These are phyloP conservation scores for Colletotrichum agaves DNA, from an alignment of 2,329 filamentous ascomycete species.

Conservation along the genomic window DNA sequence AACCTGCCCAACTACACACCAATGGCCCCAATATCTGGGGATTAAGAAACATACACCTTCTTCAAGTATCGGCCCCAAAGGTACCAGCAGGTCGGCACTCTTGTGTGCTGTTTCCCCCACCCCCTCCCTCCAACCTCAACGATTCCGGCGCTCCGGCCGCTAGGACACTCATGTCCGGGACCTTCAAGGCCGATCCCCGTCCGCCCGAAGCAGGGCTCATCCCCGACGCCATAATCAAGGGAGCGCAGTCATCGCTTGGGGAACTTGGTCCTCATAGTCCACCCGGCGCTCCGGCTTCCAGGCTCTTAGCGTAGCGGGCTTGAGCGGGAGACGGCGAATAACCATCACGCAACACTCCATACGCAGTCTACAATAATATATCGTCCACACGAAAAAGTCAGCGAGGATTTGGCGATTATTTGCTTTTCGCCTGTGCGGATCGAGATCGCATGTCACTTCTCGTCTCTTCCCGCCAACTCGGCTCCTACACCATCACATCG, in stretches of 20 bases:
- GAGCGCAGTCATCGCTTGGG: neutral
- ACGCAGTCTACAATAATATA: neutral
- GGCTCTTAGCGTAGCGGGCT: neutral
- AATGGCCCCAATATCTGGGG: neutral
- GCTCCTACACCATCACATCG: slow-evolving; percentile 1
- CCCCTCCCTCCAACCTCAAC: neutral
- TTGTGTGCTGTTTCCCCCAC: no score
- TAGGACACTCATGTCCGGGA: neutral
- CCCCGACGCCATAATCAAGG: neutral
- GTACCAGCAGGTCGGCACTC: neutral
- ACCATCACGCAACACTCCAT: slow-evolving; percentile 4
- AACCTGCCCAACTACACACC: neutral
- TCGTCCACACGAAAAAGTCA: neutral
- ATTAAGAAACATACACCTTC: slow-evolving; percentile 5
- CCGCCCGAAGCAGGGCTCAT: neutral
- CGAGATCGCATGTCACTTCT: slow-evolving; percentile 2
- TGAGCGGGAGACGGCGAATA: neutral
- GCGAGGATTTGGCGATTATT: neutral
- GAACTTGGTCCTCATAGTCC: neutral
- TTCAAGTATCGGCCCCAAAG: slow-evolving; percentile 16
- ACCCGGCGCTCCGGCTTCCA: neutral
- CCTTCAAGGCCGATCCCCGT: neutral
- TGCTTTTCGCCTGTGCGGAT: neutral
- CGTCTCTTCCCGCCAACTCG: neutral
- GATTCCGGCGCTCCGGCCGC: neutral